Evolutionary conservation across 2,329 filamentous ascomycete genomes (phyloP), one percentile per base, ranked within the genome.

Genomic region (Lasiodiplodia theobromae): DNA sequence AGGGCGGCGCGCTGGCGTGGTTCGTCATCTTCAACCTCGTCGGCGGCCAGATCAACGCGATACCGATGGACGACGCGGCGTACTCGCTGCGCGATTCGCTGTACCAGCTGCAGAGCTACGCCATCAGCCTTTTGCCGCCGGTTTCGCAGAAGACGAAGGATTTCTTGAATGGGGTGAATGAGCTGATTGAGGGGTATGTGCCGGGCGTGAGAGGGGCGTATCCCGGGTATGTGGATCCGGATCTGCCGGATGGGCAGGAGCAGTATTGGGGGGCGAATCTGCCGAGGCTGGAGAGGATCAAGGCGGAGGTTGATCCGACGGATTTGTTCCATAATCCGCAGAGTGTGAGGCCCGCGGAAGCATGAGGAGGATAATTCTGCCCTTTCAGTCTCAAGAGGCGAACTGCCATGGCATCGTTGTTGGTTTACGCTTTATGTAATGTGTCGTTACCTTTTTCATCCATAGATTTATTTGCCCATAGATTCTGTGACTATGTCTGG

Each of bases 181-280:
- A 80, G 7, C 71, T 76, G n/a, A 71, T 82, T 14, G 74, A 71
- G 21, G 71, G 76, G 62, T 70, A 72, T 11, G 69, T 79, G 68
- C 71, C 74, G 21, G 73, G 74, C 16, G 74, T 74, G 12, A 72
- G 80, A 10, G 83, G 83, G 4, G 82, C 81, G 64, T 87, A 87
- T 72, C 80, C 82, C 57, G 86, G 86, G 70, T 87, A 87, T 67
- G 82, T 84, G 2, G 85, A 87, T 74, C 80, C 83, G 0, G 79
- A 77, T 40, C 74, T 86, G 67, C 75, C 77, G 8, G 75, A 80
- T 3, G 80, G 78, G n/a, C 80, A 82, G 70, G 72, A 79, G 64
- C 75, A 81, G 69, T 87, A 87, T 72, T 87, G 82, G 76, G 76
- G 80, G 2, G 72, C 72, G 0, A 81, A 81, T 54, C 75, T 79